Evolutionary conservation across 768 basidiomycete genomes (phyloP), one percentile per base, ranked within the genome.

Genomic region (Harrya chromipes): DNA sequence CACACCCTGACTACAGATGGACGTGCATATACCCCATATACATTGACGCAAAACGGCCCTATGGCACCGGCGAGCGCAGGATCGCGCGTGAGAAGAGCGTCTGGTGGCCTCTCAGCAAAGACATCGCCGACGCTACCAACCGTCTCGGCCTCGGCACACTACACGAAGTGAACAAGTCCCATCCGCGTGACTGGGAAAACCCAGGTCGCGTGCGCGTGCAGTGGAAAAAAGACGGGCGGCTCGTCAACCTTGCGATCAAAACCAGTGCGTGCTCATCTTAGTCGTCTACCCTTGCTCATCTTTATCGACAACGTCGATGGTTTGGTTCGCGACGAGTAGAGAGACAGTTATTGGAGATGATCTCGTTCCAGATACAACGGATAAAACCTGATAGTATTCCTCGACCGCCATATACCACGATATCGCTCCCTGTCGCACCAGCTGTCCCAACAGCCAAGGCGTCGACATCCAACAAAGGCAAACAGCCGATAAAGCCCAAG

Each of bases 141-240:
- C 74, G 83, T 26, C 70, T 98, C 13, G 87, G 93, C 2, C 73
- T 97, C 8, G 80, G 84, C 12, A 82, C 85, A 2, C 76, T 97
- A 5, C 91, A 94, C 58, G 94, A 98, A 73, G 90, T 91, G 33
- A 79, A 82, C 62, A 97, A 94, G 69, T 74, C 81, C 23, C 95
- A 99, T 62, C 95, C 95, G 11, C 81, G 90, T 44, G 95, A 99
- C 68, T 99, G 95, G 95, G 94, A 90, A 63, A 99, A 99, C 66
- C 95, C 95, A 0, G 95, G 95, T 9, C 81, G 95, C 21, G 91
- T 99, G 51, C 82, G 92, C 55, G 89, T 98, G 20, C 89, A 89
- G 62, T 91, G 87, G 87, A 92, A 89, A 78, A 86, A 85, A 66
- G 85, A 90, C 51, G 89, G 79, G 0, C 61, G 68, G 31, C 74